These are phyloP conservation scores for Cordyceps tenuipes DNA, from an alignment of 2,329 filamentous ascomycete genomes.

Conservation along the genomic window DNA sequence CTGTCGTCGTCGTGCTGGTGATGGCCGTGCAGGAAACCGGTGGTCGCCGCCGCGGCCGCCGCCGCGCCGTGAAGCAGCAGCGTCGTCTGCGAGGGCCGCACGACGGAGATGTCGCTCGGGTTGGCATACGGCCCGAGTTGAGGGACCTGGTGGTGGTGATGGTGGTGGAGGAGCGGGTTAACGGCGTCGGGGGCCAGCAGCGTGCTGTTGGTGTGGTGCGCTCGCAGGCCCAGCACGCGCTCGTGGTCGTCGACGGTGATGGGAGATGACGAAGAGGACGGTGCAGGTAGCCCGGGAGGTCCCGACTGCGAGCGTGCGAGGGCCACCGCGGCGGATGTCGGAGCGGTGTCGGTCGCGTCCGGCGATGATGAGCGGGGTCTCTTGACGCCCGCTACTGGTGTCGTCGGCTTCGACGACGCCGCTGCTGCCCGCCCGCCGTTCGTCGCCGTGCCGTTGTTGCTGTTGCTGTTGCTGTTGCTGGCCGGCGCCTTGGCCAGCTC, in stretches of 20 bases:
- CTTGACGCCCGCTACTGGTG: slow-evolving; percentile 16
- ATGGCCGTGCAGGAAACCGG: slow-evolving; percentile 16
- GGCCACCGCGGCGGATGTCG: not conserved
- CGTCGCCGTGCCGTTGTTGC: slow-evolving; percentile 10
- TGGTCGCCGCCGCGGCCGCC: slow-evolving; percentile 11
- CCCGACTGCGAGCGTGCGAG: no score
- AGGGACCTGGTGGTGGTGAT: slow-evolving; percentile 15
- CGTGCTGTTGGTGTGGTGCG: slow-evolving; percentile 6
- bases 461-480: not conserved
- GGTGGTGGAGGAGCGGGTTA: not conserved
- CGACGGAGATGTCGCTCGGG: slow-evolving; percentile 38
- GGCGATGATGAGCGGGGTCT: not conserved
- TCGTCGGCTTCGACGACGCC: slow-evolving; percentile 22
- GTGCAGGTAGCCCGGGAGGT: not conserved
- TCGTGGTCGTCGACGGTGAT: slow-evolving; percentile 7
- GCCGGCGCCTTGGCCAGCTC: slow-evolving; percentile 56
- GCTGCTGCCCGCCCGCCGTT: slow-evolving; percentile 15
- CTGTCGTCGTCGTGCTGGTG: slow-evolving; percentile 26
- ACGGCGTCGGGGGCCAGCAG: not conserved
- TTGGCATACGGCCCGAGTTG: slow-evolving; percentile 37
- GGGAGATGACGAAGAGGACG: not conserved
- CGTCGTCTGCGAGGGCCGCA: slow-evolving; percentile 29
- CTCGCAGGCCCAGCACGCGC: slow-evolving; percentile 15
- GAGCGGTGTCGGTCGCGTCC: not conserved
- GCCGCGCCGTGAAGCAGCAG: slow-evolving; percentile 19